Conservation (phyloP, 345 rosid genomes). For the Aquilaria sinensis region DNA sequence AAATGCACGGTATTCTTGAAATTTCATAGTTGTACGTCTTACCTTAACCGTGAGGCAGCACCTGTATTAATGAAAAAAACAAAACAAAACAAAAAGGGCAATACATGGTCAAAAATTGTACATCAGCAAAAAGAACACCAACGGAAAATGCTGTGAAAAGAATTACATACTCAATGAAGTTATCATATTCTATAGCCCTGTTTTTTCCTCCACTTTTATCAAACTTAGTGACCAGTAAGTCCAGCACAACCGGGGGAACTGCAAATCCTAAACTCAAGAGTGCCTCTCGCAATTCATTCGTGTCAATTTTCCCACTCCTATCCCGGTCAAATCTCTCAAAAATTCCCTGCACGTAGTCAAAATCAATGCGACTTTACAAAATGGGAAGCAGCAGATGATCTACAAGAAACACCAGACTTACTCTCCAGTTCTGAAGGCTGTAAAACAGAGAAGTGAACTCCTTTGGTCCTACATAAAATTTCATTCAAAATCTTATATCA, state of each 20-base stretch:
- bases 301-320: constrained; percentile 81
- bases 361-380: background rate
- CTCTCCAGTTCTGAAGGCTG: constrained; percentile 98
- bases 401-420: constrained; percentile 19
- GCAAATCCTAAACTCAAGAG: constrained; percentile 68
- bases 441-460: constrained; percentile 78
- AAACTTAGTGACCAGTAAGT: constrained; percentile 74
- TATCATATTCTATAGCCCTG: constrained; percentile 84
- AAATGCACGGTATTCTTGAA: background rate
- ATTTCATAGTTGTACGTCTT: constrained; percentile 4
- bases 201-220: constrained; percentile 72
- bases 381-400: background rate
- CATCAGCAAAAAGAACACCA: background rate
- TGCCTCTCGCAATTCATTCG: constrained; percentile 77
- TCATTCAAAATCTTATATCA: background rate
- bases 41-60: constrained; percentile 98
- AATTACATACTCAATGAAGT: constrained; percentile 77
- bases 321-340: constrained; percentile 86
- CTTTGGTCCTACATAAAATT: constrained; percentile 57
- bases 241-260: constrained; percentile 61
- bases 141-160: too few species aligned
- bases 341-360: constrained; percentile 33
- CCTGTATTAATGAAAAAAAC: constrained; percentile 34
- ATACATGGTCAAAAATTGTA: background rate
- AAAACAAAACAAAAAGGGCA: background rate